Base-by-base conservation (phyloP, 2,329 filamentous ascomycete genomes). In the Blumeria hordei region DNA sequence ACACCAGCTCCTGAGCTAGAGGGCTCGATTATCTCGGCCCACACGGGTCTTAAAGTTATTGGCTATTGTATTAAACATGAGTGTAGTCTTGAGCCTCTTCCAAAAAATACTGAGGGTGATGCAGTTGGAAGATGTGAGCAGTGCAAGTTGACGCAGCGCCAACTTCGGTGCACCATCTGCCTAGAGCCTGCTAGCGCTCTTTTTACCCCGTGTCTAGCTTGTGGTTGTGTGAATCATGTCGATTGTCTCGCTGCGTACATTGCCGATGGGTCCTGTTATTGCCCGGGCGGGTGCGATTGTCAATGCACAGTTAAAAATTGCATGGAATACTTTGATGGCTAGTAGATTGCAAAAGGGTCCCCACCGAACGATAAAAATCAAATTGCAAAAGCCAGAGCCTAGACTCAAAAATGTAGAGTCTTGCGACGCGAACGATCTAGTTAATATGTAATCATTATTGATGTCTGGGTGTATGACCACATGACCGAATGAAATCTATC, bases 211-310 rank as follows among this genome's bases (percentile, higher is more conserved):
- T 83, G 79, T 58, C 69, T 83, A 2, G 72, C 72, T 10, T 83
- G 79, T 59, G 78, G 78, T 11, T 83, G 79, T 59, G 74, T 74
- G 7, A 73, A 71, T 54, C 79, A 83, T 63, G 73, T 78, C 49
- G 64, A 68, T 8, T 83, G 79, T 50, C 55, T 66, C 2, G 49
- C 57, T 6, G 59, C 60, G 37, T 66, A 65, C 54, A 64, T 64
- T 36, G 56, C 56, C 2, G 54, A 54, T 14, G 64, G 63, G 21
- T 75, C 78, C 64, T 72, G 67, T 1, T 66, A 72, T 50, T 83
- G 79, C 55, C 76, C 78, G 0, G 78, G 76, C 0, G 78, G 78
- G 1, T 79, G 81, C 61, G 79, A 81, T 62, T 83, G 79, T 61
- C 69, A 75, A 57, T 83, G 79, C 60, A 70, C 74, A 0, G 69